These are phyloP conservation scores for Aspergillus ostianus DNA, from an alignment of 495 filamentous ascomycete species.

Conservation along the genomic window DNA sequence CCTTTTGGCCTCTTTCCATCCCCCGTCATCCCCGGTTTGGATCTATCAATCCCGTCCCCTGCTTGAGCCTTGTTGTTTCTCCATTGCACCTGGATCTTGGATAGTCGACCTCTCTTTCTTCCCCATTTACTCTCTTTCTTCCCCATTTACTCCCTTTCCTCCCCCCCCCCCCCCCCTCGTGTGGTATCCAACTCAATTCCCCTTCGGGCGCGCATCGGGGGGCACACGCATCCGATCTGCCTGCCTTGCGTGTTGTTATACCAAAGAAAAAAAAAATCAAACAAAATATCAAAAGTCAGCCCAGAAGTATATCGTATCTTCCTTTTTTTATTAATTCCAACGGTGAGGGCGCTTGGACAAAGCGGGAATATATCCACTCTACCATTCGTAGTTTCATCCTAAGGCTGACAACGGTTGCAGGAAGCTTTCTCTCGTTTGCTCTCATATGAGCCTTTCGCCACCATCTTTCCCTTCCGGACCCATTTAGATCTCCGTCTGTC, in stretches of 20 bases:
- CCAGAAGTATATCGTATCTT: slow-evolving; percentile 3
- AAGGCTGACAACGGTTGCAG: slow-evolving; percentile 23
- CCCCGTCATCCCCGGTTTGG: background rate
- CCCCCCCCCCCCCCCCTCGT: slow-evolving; percentile 5
- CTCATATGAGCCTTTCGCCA: background rate
- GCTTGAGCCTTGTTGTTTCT: background rate
- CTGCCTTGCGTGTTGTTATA: slow-evolving; percentile 12
- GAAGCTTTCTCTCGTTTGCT: background rate
- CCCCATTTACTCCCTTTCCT: background rate
- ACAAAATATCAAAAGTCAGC: background rate
- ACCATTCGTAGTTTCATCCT: slow-evolving; percentile 9
- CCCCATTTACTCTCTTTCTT: background rate
- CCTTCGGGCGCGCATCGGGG: slow-evolving; percentile 10
- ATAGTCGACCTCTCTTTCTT: background rate
- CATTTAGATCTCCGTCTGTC: background rate
- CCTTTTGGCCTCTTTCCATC: slow-evolving; percentile 1
- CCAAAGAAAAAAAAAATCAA: too few relatives aligned
- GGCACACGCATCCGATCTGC: slow-evolving; percentile 14
- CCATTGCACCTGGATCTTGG: background rate
- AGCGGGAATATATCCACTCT: slow-evolving; percentile 19
- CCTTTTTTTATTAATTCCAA: slow-evolving; percentile 5
- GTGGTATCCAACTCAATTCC: slow-evolving; percentile 9
- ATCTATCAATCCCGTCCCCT: background rate
- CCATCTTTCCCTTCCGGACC: slow-evolving; percentile 4
- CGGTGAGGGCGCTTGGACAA: slow-evolving; percentile 19